A percentile compares a stretch with the other conserved stretches of the same genome.
These are phyloP conservation scores for Aspergillus conjunctus DNA, from an alignment of 495 filamentous ascomycete genomes.

Conservation along the genomic window DNA sequence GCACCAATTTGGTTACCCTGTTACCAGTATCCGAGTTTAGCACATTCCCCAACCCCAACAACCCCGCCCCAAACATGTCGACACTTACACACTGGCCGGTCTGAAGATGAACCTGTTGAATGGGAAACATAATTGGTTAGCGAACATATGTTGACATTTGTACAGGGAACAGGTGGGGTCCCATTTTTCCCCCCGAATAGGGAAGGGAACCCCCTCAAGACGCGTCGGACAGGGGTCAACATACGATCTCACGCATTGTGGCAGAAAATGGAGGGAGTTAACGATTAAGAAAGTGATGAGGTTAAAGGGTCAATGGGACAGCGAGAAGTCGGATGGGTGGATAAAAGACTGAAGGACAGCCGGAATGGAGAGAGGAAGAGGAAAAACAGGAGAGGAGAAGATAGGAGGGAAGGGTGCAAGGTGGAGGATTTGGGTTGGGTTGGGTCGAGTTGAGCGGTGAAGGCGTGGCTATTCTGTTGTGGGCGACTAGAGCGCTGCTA, in stretches of 20 bases:
- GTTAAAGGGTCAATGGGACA: conserved; percentile 12
- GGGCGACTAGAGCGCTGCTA: conserved; percentile 27
- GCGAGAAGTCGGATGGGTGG: conserved; percentile 29
- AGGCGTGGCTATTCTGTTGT: conserved; percentile 35
- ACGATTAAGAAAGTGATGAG: conserved; percentile 23
- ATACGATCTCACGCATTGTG: conserved; percentile 96
- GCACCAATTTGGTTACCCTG: conserved; percentile 99
- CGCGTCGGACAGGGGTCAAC: conserved; percentile 51
- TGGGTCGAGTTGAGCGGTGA: conserved; percentile 33
- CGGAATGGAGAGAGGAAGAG: conserved; percentile 24
- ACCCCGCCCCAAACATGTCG: conserved; percentile 17
- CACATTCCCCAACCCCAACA: conserved; percentile 13
- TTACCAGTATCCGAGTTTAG: conserved; percentile 36
- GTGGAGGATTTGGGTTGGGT: conserved; percentile 20
- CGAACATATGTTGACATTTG: conserved; percentile 28
- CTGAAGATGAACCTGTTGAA: conserved; percentile 87
- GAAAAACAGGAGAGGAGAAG: conserved; percentile 23
- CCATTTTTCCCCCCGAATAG: conserved; percentile 36
- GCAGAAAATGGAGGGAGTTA: conserved; percentile 47
- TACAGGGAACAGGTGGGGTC: conserved; percentile 46
- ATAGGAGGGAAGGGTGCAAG: conserved; percentile 19
- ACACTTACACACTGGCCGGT: conserved; percentile 94
- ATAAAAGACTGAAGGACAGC: conserved; percentile 30
- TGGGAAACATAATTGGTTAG: conserved; percentile 37
- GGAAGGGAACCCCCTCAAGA: conserved; percentile 35